Percentiles rank a stretch among this genome's conserved stretches.
These are phyloP conservation scores for Parietaria judaica DNA, from an alignment of 306 rosid genomes.

Conservation along the genomic window DNA sequence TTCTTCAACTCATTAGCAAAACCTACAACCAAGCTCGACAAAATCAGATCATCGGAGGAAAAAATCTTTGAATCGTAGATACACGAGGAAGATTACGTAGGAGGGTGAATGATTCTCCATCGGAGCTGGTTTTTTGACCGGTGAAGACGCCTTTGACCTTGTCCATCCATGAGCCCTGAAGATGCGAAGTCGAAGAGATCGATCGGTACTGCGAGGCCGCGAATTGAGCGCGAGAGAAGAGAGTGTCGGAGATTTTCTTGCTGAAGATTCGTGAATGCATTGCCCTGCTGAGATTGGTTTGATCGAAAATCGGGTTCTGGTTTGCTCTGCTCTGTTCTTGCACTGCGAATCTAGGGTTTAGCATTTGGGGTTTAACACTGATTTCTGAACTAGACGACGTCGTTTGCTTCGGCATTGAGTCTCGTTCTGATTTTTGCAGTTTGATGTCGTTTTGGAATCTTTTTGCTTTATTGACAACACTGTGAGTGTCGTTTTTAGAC, in stretches of 20 bases:
- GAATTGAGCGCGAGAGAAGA: constrained; percentile 4
- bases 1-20: constrained; percentile 75
- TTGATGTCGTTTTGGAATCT: not conserved
- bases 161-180: constrained; percentile 61
- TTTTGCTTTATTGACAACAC: no score
- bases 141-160: constrained; percentile 73
- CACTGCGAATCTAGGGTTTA: constrained; percentile 2
- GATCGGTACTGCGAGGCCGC: constrained; percentile 35
- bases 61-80: not conserved
- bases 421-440: not conserved
- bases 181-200: constrained; percentile 49
- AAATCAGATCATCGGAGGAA: not conserved
- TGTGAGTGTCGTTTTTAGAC: no score
- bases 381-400: not conserved
- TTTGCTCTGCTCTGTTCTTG: not conserved
- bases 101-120: constrained; percentile 42
- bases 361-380: not conserved
- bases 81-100: constrained; percentile 36
- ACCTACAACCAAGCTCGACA: constrained; percentile 22
- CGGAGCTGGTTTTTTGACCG: constrained; percentile 35
- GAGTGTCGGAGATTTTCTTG: constrained; percentile 10
- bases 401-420: not conserved
- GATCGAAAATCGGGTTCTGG: not conserved
- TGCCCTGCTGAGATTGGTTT: not conserved
- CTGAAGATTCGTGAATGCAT: constrained; percentile 40